Percentiles rank a stretch among this genome's conserved stretches.
These are phyloP conservation scores for Papiliotrema laurentii DNA, from an alignment of 1,284 basidiomycete species.

Conservation along the genomic window DNA sequence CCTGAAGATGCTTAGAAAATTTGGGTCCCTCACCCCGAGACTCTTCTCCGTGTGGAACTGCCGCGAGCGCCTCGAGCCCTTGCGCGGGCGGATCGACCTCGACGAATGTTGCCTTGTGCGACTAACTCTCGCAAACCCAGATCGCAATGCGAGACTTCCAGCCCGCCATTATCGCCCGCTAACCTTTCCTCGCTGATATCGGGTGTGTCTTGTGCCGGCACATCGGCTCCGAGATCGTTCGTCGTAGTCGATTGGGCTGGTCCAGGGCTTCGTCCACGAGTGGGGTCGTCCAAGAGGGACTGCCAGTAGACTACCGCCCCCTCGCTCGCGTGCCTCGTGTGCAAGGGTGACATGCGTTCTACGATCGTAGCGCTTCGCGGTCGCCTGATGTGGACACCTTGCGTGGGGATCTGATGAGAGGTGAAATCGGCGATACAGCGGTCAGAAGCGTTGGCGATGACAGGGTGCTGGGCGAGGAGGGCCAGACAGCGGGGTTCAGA, in stretches of 20 bases:
- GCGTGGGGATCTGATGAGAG: conserved; percentile 1
- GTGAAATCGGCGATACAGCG: not conserved
- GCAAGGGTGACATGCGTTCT: not conserved
- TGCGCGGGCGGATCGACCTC: not conserved
- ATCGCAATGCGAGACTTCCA: not conserved
- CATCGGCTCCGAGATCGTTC: no score
- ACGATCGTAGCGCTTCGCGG: not conserved
- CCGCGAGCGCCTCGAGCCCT: not conserved
- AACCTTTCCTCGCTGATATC: not conserved
- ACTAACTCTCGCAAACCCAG: not conserved
- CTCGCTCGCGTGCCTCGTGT: not conserved
- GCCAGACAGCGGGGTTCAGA: conserved; percentile 3
- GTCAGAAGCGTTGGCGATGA: not conserved
- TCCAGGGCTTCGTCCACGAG: not conserved
- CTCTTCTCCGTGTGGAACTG: no score
- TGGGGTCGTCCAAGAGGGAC: no score
- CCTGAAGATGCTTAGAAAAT: no score
- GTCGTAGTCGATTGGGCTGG: no score
- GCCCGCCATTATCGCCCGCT: not conserved
- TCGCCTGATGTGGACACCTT: not conserved
- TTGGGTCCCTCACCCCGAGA: no score
- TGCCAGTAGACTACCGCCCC: no score
- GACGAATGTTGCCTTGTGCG: not conserved
- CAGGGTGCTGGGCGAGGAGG: not conserved
- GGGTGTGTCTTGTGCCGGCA: not conserved